phyloP scores from a whole-genome alignment of 345 rosid genomes.

The Linum lewisii region DNA sequence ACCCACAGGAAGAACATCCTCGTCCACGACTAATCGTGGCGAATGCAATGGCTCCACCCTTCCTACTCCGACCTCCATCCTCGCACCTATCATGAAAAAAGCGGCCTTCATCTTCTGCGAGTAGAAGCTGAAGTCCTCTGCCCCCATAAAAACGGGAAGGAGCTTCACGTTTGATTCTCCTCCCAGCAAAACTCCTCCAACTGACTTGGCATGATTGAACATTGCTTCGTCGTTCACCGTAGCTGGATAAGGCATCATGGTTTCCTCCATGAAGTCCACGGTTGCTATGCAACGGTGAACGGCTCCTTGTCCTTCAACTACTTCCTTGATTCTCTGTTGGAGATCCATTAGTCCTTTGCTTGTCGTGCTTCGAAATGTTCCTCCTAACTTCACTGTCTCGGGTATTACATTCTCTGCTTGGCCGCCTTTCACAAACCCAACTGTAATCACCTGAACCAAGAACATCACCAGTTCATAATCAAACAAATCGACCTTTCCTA shows the following conservation, averaged over 20 bases:
- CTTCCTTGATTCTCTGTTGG: constrained; percentile 37
- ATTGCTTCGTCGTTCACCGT: constrained; percentile 34
- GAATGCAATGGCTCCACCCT: constrained; percentile 20
- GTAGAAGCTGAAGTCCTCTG: constrained; percentile 61
- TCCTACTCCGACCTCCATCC: constrained; percentile 14
- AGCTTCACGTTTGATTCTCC: constrained; percentile 23
- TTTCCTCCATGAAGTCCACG: constrained; percentile 37
- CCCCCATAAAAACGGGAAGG: constrained; percentile 30
- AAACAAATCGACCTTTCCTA: no score
- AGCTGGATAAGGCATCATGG: constrained; percentile 32
- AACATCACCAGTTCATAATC: no score
- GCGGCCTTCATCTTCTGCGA: constrained; percentile 36
- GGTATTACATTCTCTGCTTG: constrained; percentile 39
- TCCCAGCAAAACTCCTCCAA: constrained; percentile 35
- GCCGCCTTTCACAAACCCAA: constrained; percentile 35
- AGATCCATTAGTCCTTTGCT: constrained; percentile 29
- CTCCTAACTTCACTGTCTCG: constrained; percentile 35
- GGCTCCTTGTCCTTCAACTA: constrained; percentile 37
- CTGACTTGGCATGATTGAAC: constrained; percentile 35
- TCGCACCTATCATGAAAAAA: constrained; percentile 25
- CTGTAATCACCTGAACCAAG: constrained; percentile 18
- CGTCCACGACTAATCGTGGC: constrained; percentile 35
- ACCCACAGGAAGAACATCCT: constrained; percentile 45
- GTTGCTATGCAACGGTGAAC: constrained; percentile 42
- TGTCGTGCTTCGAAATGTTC: constrained; percentile 40